Evolutionary conservation across 176 grass and related monocot species (phyloP).

Genomic region (Aegilops sharonensis): DNA sequence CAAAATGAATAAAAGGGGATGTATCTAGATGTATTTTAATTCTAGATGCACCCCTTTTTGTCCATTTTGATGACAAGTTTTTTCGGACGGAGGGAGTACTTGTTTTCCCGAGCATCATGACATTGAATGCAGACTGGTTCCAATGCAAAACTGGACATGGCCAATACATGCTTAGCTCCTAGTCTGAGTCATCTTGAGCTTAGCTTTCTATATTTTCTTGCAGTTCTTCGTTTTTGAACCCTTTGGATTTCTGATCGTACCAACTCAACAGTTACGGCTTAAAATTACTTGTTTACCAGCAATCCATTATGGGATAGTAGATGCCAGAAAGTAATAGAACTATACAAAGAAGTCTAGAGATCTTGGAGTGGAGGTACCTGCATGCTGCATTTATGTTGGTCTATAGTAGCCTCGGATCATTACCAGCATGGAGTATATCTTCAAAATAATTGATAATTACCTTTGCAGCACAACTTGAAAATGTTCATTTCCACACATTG

Average conservation of each 20-base stretch:
- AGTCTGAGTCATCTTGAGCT: neutral
- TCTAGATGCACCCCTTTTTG: too few species aligned
- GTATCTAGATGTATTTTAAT: too few species aligned
- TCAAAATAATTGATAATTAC: conserved; percentile 6
- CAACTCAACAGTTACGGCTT: neutral
- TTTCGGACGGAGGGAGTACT: neutral
- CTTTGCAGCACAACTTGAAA: neutral
- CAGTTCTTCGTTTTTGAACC: neutral
- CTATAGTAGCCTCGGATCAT: neutral
- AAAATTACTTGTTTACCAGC: conserved; percentile 11
- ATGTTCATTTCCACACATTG: neutral
- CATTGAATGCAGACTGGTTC: neutral
- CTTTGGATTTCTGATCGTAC: neutral
- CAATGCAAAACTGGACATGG: neutral
- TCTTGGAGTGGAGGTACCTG: conserved; percentile 6
- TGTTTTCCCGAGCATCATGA: neutral
- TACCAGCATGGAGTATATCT: conserved; percentile 3
- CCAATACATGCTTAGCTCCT: neutral
- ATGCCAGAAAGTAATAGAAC: neutral
- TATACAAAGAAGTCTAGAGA: neutral
- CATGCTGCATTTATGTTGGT: neutral
- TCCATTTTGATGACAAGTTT: too few species aligned
- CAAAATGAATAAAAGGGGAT: too few species aligned
- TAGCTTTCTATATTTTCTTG: neutral
- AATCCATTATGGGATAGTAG: neutral